Percentiles rank a stretch among this genome's conserved stretches.
Evolutionary conservation across 768 basidiomycete genomes (phyloP).

Genomic region (Leccinellum luteum): DNA sequence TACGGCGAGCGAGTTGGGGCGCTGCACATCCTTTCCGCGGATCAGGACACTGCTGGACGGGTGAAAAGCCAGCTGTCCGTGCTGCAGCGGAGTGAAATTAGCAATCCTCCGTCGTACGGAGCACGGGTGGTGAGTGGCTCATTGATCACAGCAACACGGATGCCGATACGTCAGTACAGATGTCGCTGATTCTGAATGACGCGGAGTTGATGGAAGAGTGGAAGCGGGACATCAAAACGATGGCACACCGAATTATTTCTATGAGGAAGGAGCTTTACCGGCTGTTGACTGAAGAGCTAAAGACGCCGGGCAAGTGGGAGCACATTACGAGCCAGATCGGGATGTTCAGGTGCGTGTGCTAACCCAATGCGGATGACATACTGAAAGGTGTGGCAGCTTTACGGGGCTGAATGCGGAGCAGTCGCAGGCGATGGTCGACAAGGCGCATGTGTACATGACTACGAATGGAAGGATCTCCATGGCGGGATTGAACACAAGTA

Average conservation of each 20-base stretch:
- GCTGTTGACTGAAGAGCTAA: conserved; percentile 64
- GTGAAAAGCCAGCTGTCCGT: conserved; percentile 90
- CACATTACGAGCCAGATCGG: conserved; percentile 96
- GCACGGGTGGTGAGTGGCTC: conserved; percentile 69
- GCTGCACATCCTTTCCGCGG: conserved; percentile 74
- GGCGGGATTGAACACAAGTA: conserved; percentile 83
- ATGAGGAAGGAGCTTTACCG: conserved; percentile 83
- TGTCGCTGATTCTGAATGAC: conserved; percentile 80
- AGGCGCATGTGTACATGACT: conserved; percentile 84
- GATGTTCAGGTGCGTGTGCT: conserved; percentile 79
- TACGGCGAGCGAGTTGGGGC: conserved; percentile 95
- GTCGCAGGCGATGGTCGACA: conserved; percentile 63
- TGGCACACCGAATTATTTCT: conserved; percentile 72
- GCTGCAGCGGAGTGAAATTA: conserved; percentile 91
- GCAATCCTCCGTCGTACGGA: conserved; percentile 90
- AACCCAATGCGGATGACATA: neutral
- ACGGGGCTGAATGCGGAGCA: conserved; percentile 74
- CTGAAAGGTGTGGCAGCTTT: conserved; percentile 50
- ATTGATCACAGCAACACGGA: neutral
- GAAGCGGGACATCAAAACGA: conserved; percentile 86
- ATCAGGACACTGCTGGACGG: conserved; percentile 62
- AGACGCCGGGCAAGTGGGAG: conserved; percentile 93
- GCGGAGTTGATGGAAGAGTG: conserved; percentile 77
- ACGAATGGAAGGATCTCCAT: conserved; percentile 89
- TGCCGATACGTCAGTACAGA: conserved; percentile 37